Base-by-base conservation (phyloP, 805 yeast genomes). In the Blastobotrys peoriensis region DNA sequence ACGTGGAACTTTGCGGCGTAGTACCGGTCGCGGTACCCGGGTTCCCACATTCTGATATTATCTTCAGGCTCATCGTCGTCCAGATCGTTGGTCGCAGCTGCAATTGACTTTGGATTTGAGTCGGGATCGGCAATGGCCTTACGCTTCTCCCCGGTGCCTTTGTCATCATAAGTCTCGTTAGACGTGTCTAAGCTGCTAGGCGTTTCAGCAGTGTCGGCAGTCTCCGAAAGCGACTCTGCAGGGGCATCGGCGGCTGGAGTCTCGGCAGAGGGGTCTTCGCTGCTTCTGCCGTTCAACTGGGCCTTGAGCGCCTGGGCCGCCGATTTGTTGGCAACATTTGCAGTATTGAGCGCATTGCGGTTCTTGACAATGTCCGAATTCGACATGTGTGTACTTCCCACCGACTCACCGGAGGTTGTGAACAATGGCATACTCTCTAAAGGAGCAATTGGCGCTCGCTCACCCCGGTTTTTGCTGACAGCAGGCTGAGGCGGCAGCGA, bases 11-110 rank as follows among this genome's bases (percentile, higher is more conserved):
- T 93, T 34, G 74, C 68, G 47, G 72, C 68, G 59, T 93, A 93
- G 63, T 93, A 93, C 40, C 99, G 70, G 44, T 75, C 78, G 41
- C 76, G 76, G 64, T 86, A 93, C 0, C 98, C 98, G 0, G 93
- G 82, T 61, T 87, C 95, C 79, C 86, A 83, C 50, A 86, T 65
- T 53, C 79, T 76, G 27, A 89, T 81, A 5, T 71, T 66, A 35
- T 71, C 73, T 3, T 64, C 73, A 39, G 75, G 78, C 10, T 71
- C 70, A 33, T 68, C 73, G 41, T 47, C 43, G 37, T 49, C 37
- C 15, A 38, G 21, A 19, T 45, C 22, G 40, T 48, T 20, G 40
- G 8, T 25, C 8, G 30, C 8, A 25, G 10, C 13, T 13, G 8
- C 30, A 25, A 25, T 25, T 25, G 8, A 8, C 8, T 8, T 13